These are phyloP conservation scores for Blastocystis sp. DNA, from an alignment of 352 stramenopile genomes.

Conservation along the genomic window DNA sequence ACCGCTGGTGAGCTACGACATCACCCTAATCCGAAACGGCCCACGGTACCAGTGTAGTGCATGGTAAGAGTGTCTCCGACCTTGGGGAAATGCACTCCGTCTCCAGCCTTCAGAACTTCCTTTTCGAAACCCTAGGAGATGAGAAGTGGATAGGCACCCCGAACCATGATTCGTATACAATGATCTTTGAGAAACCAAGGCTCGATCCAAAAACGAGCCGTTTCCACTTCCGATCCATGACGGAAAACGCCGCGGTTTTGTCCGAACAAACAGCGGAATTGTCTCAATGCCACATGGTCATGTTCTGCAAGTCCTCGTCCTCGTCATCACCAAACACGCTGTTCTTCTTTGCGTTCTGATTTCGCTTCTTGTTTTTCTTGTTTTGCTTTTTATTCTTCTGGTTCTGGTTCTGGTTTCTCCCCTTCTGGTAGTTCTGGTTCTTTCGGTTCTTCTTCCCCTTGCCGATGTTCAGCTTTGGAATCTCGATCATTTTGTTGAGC, in stretches of 20 bases:
- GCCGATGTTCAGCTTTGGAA: not conserved
- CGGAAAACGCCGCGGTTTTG: not conserved
- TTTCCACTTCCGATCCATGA: not conserved
- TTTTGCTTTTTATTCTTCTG: slow-evolving; percentile 4
- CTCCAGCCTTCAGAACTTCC: slow-evolving; percentile 69
- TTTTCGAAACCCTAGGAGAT: slow-evolving; percentile 67
- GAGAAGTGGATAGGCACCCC: not conserved
- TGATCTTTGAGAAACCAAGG: not conserved
- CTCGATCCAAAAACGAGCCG: not conserved
- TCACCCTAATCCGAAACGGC: not conserved
- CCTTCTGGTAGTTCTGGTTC: slow-evolving; percentile 7
- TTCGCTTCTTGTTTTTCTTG: slow-evolving; percentile 35
- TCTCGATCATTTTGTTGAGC: slow-evolving; percentile 27
- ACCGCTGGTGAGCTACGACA: slow-evolving; percentile 73
- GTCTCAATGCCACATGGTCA: slow-evolving; percentile 16
- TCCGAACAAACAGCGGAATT: slow-evolving; percentile 15
- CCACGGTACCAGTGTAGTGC: slow-evolving; percentile 68
- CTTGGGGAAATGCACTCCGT: slow-evolving; percentile 69
- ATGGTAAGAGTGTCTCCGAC: slow-evolving; percentile 66
- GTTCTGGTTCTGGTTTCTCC: not conserved
- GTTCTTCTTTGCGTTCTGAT: slow-evolving; percentile 16
- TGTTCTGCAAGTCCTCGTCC: slow-evolving; percentile 11
- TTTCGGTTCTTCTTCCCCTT: slow-evolving; percentile 41
- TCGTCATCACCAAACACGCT: slow-evolving; percentile 52
- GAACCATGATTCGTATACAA: slow-evolving; percentile 32